phyloP scores from a whole-genome alignment of 2,329 filamentous ascomycete species.

The Epichloe festucae region DNA sequence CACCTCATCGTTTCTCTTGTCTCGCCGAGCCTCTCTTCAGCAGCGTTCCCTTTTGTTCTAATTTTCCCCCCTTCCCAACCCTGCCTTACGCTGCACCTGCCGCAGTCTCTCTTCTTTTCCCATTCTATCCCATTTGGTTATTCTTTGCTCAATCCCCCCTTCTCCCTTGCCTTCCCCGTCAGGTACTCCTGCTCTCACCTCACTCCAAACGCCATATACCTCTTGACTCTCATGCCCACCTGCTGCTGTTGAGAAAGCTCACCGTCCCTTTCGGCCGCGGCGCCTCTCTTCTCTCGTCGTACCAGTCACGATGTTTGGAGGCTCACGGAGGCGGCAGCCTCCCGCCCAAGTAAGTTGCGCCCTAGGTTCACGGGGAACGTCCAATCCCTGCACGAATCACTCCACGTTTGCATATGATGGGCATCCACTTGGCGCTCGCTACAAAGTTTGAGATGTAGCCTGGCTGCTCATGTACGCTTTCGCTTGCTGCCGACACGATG shows the following conservation, averaged over 20 bases:
- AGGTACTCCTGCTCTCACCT: not conserved
- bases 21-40: constrained; percentile 8
- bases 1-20: not conserved
- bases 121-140: not conserved
- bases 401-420: not conserved
- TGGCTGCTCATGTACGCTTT: not conserved
- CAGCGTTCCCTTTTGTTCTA: constrained; percentile 4
- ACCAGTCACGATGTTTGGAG: constrained; percentile 31
- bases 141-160: not conserved
- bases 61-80: not conserved
- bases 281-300: not conserved
- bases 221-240: constrained; percentile 5
- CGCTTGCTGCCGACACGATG: not conserved
- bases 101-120: not conserved
- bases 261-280: not conserved
- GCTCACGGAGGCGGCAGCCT: constrained; percentile 36
- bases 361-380: not conserved
- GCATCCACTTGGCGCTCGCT: not conserved
- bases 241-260: constrained; percentile 9
- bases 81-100: not conserved
- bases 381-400: not conserved
- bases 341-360: constrained; percentile 31
- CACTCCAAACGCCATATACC: not conserved
- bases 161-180: not conserved
- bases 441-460: not conserved